Conservation (phyloP, 805 yeast species). For the Kodamaea nitidulidarum region DNA sequence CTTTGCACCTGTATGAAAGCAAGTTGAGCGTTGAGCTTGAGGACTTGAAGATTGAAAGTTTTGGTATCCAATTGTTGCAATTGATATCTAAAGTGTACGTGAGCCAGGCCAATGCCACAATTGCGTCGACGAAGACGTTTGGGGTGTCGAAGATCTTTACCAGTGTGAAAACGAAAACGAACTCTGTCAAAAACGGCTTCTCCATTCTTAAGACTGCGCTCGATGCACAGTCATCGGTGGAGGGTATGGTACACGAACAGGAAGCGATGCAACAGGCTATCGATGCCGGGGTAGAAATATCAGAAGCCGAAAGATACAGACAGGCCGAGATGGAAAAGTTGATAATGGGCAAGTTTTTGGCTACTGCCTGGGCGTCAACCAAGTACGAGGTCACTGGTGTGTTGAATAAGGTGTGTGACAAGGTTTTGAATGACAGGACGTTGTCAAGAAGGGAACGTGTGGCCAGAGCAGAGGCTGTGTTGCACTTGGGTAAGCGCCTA, state of each 20-base stretch:
- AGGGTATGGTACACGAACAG: conserved; percentile 69
- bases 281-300: conserved; percentile 28
- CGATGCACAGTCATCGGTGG: conserved; percentile 74
- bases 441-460: conserved; percentile 59
- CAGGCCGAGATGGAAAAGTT: conserved; percentile 73
- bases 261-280: conserved; percentile 33
- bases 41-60: conserved; percentile 87
- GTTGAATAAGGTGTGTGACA: conserved; percentile 66
- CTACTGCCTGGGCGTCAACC: conserved; percentile 94
- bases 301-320: conserved; percentile 33
- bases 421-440: conserved; percentile 49
- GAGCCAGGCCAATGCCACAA: conserved; percentile 66
- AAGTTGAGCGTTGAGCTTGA: conserved; percentile 63
- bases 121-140: conserved; percentile 73
- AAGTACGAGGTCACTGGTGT: conserved; percentile 84
- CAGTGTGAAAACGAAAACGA: conserved; percentile 78
- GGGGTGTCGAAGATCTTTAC: conserved; percentile 86
- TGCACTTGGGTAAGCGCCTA: conserved; percentile 69
- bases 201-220: conserved; percentile 77
- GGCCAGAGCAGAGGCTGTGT: conserved; percentile 75
- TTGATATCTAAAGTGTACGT: conserved; percentile 78
- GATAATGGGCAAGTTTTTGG: conserved; percentile 83
- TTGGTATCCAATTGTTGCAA: conserved; percentile 84
- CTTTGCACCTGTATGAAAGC: conserved; percentile 50
- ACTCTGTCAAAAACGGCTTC: conserved; percentile 77